phyloP scores from a whole-genome alignment of 2,329 filamentous ascomycete species.

The Scortechinia acanthostroma region DNA sequence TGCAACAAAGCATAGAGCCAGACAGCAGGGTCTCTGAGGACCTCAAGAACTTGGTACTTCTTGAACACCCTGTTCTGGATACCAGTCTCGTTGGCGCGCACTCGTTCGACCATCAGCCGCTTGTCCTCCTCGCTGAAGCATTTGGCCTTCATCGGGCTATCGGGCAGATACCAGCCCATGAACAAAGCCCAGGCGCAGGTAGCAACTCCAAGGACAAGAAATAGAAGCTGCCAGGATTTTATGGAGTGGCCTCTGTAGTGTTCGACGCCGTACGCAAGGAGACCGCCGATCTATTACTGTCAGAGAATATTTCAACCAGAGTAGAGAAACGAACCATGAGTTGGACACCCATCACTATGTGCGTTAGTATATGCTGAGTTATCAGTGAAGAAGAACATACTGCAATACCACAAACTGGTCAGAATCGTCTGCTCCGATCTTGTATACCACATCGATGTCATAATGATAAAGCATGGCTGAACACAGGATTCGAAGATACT shows the following conservation, averaged over 20 bases:
- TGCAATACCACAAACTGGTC: no score
- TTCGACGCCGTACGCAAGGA: conserved; percentile 5
- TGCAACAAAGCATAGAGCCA: conserved; percentile 13
- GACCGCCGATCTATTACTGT: background rate
- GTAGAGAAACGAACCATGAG: background rate
- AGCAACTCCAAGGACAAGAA: conserved; percentile 32
- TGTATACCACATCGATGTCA: background rate
- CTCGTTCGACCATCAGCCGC: conserved; percentile 25
- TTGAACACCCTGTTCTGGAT: conserved; percentile 31
- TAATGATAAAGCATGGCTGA: background rate
- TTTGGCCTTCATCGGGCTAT: conserved; percentile 37
- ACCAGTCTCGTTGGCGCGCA: conserved; percentile 22
- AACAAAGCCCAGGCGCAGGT: conserved; percentile 34
- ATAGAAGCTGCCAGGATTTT: conserved; percentile 35
- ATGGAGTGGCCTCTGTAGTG: conserved; percentile 17
- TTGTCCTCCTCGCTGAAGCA: conserved; percentile 35
- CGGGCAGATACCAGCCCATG: conserved; percentile 26
- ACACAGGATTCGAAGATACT: background rate
- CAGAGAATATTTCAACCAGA: background rate
- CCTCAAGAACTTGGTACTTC: conserved; percentile 42
- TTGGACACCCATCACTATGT: no score
- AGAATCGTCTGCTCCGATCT: background rate
- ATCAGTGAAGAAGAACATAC: no score
- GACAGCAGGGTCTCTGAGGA: conserved; percentile 38
- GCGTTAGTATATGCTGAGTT: no score